Base-by-base conservation (phyloP, 345 rosid genomes). In the Citrus sp. region DNA sequence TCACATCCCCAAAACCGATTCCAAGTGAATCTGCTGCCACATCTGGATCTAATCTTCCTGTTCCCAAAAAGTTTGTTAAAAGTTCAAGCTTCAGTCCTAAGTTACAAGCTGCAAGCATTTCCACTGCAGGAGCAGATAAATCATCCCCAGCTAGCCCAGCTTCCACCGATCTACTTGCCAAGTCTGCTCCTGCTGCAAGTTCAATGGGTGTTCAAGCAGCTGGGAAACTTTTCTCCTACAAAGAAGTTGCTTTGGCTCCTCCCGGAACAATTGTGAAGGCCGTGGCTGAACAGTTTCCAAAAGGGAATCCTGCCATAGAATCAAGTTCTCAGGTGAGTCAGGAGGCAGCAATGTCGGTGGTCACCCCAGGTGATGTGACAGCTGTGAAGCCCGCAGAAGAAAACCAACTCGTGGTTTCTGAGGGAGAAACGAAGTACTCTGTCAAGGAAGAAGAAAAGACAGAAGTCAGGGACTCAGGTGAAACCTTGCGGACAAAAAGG, bases 241-340 rank as follows among this genome's bases (percentile, higher is more conserved):
- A 96, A 84, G 99, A 96, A 87, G 99, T 96, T 82, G 99, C 99
- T 70, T 80, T 94, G 85, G 98, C 98, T 67, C 97, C 97, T 64
- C 99, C 97, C 40, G 99, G 99, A 79, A 91, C 97, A 25, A 91
- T 96, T 82, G 98, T 91, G 74, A 96, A 93, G 88, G 88, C 90
- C 42, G 97, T 89, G 77, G 81, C 94, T 21, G 98, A 92, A 81
- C 90, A 90, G 81, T 81, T 85, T 83, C 91, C 97, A 40, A 84
- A 89, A 83, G 93, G 72, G 77, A 82, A 82, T 77, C 61, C 27
- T 80, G 63, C 80, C 2, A 24, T 42, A 9, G 92, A 88, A 77
- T 72, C 81, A 67, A 77, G 74, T 74, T 37, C 80, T 65, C 74
- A 69, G 84, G 76, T 61, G 51, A 81, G 30, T 72, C 87, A 84